These are phyloP conservation scores for Glomus cerebriforme DNA, from an alignment of 192 early-diverging fungal species.

Conservation along the genomic window DNA sequence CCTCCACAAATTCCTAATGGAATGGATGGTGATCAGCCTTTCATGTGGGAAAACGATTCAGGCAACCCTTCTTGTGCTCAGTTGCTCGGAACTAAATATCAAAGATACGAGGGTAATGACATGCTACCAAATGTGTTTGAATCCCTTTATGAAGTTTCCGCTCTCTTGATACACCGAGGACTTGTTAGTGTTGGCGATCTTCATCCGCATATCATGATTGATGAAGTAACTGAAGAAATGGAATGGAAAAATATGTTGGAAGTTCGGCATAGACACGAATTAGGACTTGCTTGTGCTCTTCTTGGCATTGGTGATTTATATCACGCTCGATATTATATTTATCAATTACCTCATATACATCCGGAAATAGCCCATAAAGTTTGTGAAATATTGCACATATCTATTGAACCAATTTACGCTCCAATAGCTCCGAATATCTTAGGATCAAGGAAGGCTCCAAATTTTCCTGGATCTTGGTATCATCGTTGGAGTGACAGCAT, in stretches of 20 bases:
- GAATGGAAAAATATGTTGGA: background rate
- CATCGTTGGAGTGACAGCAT: constrained; percentile 13
- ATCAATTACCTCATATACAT: constrained; percentile 52
- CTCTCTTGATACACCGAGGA: background rate
- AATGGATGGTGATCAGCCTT: background rate
- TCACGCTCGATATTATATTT: constrained; percentile 54
- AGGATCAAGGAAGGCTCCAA: background rate
- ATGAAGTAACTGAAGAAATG: constrained; percentile 41
- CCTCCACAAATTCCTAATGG: constrained; percentile 35
- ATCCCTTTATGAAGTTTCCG: background rate
- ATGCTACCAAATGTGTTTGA: background rate
- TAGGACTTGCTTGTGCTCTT: constrained; percentile 60
- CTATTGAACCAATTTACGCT: constrained; percentile 60
- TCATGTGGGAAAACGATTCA: constrained; percentile 6
- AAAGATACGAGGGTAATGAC: background rate
- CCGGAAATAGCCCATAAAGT: constrained; percentile 64
- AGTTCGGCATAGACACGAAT: constrained; percentile 51
- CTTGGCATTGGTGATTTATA: constrained; percentile 64
- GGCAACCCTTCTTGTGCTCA: constrained; percentile 62
- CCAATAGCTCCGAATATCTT: constrained; percentile 41
- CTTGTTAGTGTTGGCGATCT: background rate
- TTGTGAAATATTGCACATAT: constrained; percentile 58
- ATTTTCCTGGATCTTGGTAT: constrained; percentile 26
- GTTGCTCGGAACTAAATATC: constrained; percentile 14
- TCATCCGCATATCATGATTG: background rate